Conservation (phyloP, 31 red algal genomes). For the Porphyra umbilicalis region DNA sequence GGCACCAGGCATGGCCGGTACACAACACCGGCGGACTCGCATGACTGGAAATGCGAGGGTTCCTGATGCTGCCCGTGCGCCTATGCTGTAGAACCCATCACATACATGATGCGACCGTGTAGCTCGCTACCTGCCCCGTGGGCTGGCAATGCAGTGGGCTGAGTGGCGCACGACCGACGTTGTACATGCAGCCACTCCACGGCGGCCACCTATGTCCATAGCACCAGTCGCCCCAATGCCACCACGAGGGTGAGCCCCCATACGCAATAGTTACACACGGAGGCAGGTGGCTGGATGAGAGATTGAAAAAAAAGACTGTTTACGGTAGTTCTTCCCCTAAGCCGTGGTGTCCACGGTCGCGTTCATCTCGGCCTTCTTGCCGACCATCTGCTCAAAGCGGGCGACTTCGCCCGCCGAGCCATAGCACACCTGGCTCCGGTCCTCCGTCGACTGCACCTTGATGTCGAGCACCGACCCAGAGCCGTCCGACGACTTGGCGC, state of each 20-base stretch:
- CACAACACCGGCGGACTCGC: too few species aligned
- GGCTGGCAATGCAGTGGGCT: too few species aligned
- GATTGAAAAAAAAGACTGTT: neutral
- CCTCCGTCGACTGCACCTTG: slow-evolving; percentile 58
- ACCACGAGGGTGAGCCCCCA: neutral
- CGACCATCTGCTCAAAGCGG: slow-evolving; percentile 90
- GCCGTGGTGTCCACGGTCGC: slow-evolving; percentile 27
- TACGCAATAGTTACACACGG: neutral
- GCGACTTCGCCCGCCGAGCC: slow-evolving; percentile 79
- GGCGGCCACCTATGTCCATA: too few species aligned
- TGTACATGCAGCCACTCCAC: too few species aligned
- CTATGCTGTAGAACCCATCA: too few species aligned
- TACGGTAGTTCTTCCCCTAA: neutral
- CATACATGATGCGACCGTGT: too few species aligned
- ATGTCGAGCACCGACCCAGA: slow-evolving; percentile 80
- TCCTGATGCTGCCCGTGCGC: too few species aligned
- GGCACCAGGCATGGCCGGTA: too few species aligned
- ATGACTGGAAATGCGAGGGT: too few species aligned
- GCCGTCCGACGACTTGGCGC: slow-evolving; percentile 79
- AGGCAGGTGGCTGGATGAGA: too few species aligned
- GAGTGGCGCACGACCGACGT: too few species aligned
- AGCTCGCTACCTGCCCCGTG: too few species aligned
- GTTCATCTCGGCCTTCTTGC: slow-evolving; percentile 49
- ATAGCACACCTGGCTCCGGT: slow-evolving; percentile 88
- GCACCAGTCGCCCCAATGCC: neutral